Percentiles rank a stretch among this genome's conserved stretches.
These are phyloP conservation scores for Aureococcus anophagefferens DNA, from an alignment of 108 stramenopile genomes.

Conservation along the genomic window DNA sequence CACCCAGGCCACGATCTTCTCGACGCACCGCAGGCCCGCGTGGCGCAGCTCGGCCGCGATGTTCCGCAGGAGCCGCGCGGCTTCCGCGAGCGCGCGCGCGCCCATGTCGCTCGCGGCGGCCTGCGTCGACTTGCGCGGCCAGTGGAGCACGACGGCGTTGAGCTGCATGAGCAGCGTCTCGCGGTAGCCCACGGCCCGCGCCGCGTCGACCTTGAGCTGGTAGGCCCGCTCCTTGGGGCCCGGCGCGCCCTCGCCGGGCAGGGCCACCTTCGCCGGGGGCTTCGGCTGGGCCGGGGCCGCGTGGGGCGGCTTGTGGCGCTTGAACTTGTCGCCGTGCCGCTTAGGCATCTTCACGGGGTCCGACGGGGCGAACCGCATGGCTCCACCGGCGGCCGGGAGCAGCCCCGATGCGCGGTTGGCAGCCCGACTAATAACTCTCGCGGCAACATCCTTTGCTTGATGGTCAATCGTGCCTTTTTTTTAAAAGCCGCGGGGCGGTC, in stretches of 20 bases:
- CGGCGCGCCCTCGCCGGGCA: background rate
- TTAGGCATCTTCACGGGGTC: no score
- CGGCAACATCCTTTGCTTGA: no score
- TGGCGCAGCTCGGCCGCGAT: slow-evolving; percentile 8
- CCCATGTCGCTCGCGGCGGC: background rate
- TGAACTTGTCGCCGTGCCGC: no score
- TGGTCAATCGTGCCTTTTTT: no score
- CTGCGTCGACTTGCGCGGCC: background rate
- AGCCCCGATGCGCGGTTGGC: no score
- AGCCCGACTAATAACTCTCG: no score
- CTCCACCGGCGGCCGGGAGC: no score
- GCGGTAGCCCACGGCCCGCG: slow-evolving; percentile 11
- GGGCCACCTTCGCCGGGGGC: no score
- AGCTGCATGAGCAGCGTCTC: slow-evolving; percentile 16
- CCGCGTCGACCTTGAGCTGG: slow-evolving; percentile 12
- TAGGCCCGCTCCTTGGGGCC: slow-evolving; percentile 3
- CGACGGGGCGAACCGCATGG: no score
- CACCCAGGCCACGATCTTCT: slow-evolving; percentile 36
- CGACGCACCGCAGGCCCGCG: slow-evolving; percentile 25
- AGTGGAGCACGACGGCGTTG: slow-evolving; percentile 15
- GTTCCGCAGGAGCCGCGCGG: slow-evolving; percentile 13
- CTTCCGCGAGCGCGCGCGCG: background rate
- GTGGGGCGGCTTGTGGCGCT: no score
- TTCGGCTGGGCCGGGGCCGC: no score
- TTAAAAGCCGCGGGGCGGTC: no score